Conservation (phyloP, 208 protist genomes). For the Acanthamoeba pearcei region DNA sequence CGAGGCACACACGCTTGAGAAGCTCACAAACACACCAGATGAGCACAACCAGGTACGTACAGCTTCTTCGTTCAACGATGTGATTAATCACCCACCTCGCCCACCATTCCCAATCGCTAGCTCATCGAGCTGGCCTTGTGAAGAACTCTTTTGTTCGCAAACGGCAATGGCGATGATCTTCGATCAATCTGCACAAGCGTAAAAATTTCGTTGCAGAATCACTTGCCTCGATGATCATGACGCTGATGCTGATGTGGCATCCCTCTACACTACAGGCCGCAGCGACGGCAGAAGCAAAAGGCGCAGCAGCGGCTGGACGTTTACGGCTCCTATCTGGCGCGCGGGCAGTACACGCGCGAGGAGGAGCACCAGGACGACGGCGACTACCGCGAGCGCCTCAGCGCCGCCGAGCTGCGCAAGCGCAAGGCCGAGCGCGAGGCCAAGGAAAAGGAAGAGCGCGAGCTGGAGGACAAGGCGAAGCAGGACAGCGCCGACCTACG, state of each 20-base stretch:
- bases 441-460: background rate
- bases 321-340: background rate
- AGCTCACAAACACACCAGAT: too few relatives aligned
- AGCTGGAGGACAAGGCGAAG: background rate
- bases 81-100: too few relatives aligned
- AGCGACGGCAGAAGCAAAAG: conserved; percentile 15
- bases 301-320: background rate
- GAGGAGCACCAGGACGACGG: background rate
- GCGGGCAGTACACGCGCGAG: background rate
- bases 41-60: background rate
- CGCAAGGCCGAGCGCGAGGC: background rate
- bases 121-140: too few relatives aligned
- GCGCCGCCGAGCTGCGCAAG: conserved; percentile 30
- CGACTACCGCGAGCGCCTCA: background rate
- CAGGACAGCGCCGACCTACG: background rate
- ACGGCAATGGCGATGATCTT: too few relatives aligned
- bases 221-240: background rate
- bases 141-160: too few relatives aligned
- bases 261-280: background rate
- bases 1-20: too few relatives aligned
- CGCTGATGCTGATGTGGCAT: background rate
- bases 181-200: too few relatives aligned
- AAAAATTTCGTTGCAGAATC: background rate
- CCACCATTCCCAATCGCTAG: too few relatives aligned
- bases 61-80: too few relatives aligned